Conservation (phyloP, 805 yeast genomes). For the Lipomyces chichibuensis region DNA sequence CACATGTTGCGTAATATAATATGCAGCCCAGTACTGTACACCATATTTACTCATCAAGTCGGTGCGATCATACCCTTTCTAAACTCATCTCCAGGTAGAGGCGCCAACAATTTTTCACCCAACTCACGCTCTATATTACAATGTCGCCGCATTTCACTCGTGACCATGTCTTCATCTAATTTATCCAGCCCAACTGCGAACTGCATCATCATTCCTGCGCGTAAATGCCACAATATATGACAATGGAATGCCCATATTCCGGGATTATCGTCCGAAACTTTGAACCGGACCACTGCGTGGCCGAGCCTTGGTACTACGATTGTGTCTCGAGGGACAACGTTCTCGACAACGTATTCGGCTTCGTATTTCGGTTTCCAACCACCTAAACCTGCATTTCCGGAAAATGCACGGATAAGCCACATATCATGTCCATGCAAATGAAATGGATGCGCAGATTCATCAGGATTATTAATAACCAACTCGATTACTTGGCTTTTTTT, state of each 20-base stretch:
- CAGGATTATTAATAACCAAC: constrained; percentile 74
- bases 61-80: constrained; percentile 15
- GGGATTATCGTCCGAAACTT: constrained; percentile 75
- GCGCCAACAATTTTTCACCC: constrained; percentile 54
- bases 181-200: constrained; percentile 52
- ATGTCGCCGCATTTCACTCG: constrained; percentile 18
- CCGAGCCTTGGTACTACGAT: constrained; percentile 79
- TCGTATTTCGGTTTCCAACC: constrained; percentile 18
- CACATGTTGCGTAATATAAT: background rate
- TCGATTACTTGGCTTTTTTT: constrained; percentile 64
- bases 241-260: constrained; percentile 99
- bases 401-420: constrained; percentile 58
- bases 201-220: constrained; percentile 87
- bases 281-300: constrained; percentile 80
- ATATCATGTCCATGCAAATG: constrained; percentile 76
- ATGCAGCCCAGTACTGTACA: background rate
- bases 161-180: constrained; percentile 51
- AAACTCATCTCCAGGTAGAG: constrained; percentile 56
- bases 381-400: constrained; percentile 16
- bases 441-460: constrained; percentile 79
- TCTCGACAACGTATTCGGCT: constrained; percentile 54
- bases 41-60: background rate
- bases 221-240: constrained; percentile 97
- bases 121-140: constrained; percentile 33
- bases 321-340: constrained; percentile 83